Percentiles rank a stretch among this genome's conserved stretches.
Conservation (phyloP, 345 rosid genomes). For the Pelargonium nanum region DNA sequence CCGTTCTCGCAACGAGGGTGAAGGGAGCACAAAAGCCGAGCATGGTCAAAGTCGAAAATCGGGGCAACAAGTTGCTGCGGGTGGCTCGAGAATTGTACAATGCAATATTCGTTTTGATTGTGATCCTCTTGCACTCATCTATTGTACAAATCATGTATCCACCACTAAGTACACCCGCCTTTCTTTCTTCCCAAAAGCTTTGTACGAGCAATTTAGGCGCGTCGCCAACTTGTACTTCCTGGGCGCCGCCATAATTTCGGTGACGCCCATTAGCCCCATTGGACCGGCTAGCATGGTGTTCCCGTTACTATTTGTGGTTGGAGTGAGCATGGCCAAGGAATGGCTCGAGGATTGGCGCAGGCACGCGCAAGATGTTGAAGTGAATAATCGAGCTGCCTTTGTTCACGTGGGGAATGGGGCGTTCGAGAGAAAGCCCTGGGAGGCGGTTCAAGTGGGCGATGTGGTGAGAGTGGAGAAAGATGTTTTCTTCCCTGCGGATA, state of each 20-base stretch:
- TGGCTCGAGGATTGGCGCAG: slow-evolving; percentile 16
- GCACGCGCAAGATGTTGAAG: slow-evolving; percentile 8
- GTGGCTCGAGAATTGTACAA: slow-evolving; percentile 10
- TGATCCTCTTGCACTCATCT: neutral
- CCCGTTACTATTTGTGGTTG: slow-evolving; percentile 12
- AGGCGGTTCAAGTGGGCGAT: slow-evolving; percentile 14
- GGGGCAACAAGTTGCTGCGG: no score
- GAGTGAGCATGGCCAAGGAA: slow-evolving; percentile 14
- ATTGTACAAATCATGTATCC: slow-evolving; percentile 7
- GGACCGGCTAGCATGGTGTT: slow-evolving; percentile 9
- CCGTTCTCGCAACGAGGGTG: neutral
- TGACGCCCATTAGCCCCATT: slow-evolving; percentile 9
- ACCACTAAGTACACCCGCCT: slow-evolving; percentile 13
- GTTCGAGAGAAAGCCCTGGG: slow-evolving; percentile 7
- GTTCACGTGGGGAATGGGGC: slow-evolving; percentile 10
- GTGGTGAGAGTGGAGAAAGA: slow-evolving; percentile 13
- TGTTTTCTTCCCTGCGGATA: slow-evolving; percentile 13
- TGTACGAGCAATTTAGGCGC: slow-evolving; percentile 18
- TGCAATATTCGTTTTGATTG: slow-evolving; percentile 4
- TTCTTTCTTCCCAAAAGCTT: slow-evolving; percentile 15
- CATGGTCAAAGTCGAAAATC: slow-evolving; percentile 2
- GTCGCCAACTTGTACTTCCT: slow-evolving; percentile 20
- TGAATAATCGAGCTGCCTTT: slow-evolving; percentile 4
- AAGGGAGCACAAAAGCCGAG: neutral
- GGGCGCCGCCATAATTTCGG: slow-evolving; percentile 10